Conservation (phyloP, 2,329 filamentous ascomycete genomes). For the Oidium heveae region DNA sequence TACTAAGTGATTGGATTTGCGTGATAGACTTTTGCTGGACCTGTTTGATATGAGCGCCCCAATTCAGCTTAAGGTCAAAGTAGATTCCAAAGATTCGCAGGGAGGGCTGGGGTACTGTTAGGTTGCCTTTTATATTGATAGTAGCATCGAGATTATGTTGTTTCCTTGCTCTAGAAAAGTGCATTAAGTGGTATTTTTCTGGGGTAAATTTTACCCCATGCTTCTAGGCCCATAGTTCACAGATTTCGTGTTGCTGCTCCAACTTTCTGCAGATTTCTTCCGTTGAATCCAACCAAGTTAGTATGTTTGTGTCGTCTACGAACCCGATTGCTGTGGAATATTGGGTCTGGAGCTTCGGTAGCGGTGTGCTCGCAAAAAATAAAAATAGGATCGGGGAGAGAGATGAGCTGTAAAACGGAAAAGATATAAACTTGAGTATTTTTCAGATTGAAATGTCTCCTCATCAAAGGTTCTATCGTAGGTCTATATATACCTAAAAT, state of each 20-base stretch:
- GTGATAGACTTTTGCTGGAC: not conserved
- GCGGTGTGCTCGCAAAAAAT: not conserved
- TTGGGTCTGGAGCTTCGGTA: not conserved
- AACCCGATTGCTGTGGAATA: not conserved
- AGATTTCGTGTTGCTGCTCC: not conserved
- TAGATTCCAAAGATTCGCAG: not conserved
- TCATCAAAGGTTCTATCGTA: no score
- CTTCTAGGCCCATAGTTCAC: not conserved
- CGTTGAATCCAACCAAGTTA: not conserved
- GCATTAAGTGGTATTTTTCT: not conserved
- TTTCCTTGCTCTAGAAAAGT: not conserved
- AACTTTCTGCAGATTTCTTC: not conserved
- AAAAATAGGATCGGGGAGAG: not conserved
- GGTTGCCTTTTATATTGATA: not conserved
- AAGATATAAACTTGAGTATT: no score
- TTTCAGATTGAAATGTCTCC: no score
- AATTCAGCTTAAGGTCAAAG: not conserved
- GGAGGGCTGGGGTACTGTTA: not conserved
- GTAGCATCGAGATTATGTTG: not conserved
- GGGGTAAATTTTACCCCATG: not conserved
- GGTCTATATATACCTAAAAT: no score
- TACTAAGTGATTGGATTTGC: not conserved
- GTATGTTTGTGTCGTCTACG: not conserved
- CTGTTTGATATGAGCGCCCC: not conserved
- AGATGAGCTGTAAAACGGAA: no score